These are phyloP conservation scores for Camelina laxa DNA, from an alignment of 345 rosid genomes.

Conservation along the genomic window DNA sequence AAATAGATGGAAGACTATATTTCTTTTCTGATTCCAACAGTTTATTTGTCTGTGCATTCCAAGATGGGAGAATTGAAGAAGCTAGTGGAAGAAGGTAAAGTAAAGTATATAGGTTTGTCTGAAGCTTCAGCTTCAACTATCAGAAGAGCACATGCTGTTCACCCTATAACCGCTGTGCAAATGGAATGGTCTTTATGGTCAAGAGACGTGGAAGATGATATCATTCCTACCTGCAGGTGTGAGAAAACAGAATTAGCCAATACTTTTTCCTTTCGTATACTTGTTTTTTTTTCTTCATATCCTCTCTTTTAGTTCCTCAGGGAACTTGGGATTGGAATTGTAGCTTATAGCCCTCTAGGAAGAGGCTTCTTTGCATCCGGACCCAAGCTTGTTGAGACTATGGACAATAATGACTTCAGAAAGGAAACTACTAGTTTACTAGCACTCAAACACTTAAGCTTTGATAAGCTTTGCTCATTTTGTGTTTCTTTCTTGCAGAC, in stretches of 20 bases:
- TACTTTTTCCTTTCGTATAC: no score
- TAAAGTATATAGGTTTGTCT: conserved; percentile 67
- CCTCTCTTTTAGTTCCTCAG: no score
- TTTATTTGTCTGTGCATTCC: background rate
- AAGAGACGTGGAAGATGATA: conserved; percentile 52
- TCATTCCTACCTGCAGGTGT: conserved; percentile 49
- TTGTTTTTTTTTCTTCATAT: no score
- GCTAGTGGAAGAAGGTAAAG: conserved; percentile 72
- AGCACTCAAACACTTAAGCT: no score
- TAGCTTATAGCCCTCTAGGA: conserved; percentile 71
- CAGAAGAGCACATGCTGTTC: conserved; percentile 79
- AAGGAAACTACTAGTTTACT: no score
- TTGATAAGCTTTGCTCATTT: no score
- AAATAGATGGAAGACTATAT: no score
- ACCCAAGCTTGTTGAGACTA: conserved; percentile 52
- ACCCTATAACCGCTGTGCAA: conserved; percentile 68
- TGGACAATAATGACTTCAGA: conserved; percentile 48
- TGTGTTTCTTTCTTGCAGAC: no score
- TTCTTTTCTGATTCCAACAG: no score
- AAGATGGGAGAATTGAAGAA: conserved; percentile 70
- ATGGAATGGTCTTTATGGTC: conserved; percentile 80
- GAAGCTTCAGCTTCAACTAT: conserved; percentile 81
- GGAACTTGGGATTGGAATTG: conserved; percentile 82
- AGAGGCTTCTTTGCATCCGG: conserved; percentile 67
- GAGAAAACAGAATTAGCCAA: no score